Base-by-base conservation (phyloP, 305 asterid species). In the Plantago coronopus region DNA sequence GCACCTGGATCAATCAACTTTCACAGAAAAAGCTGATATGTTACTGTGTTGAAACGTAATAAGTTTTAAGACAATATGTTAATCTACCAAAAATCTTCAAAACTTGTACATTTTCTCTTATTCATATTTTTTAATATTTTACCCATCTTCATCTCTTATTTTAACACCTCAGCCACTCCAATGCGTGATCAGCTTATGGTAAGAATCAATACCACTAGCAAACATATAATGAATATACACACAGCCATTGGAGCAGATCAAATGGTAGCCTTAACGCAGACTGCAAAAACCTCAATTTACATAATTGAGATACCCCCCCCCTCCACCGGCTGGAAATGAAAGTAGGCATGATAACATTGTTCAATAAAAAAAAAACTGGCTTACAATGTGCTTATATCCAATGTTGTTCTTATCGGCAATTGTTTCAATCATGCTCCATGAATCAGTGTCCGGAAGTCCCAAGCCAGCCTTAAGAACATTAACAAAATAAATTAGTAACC, bases 401-500 rank as follows among this genome's bases (percentile, higher is more conserved):
- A 89, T 82, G 71, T 87, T 89, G 68, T 89, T 89, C 74, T 87
- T 89, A 48, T 88, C 90, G 1, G 97, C 97, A 62, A 89, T 85
- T 54, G 95, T 87, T 74, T 89, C 97, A 54, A 89, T 83, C 81
- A 89, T 83, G 76, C 73, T 74, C 97, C 97, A 89, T 10, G 94
- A 84, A 79, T 89, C 96, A 58, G 80, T 83, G 62, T 89, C 97
- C 54, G 94, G 65, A 78, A 89, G 88, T 70, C 93, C 97, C 68
- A 89, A 67, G 37, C 96, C 97, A 73, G 87, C 96, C 96, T 88
- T 60, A 73, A 79, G 51, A 63, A 69, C 65, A 79, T 46, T 54
- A 68, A 70, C 66, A 68, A 29, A 50, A 65, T 56, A 62, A 73
- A 46, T 69, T 68, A 42, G 7, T 51, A 74, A 63, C 38, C 62